These are phyloP conservation scores for Achlya hypogyna DNA, from an alignment of 352 stramenopile genomes.

Conservation along the genomic window DNA sequence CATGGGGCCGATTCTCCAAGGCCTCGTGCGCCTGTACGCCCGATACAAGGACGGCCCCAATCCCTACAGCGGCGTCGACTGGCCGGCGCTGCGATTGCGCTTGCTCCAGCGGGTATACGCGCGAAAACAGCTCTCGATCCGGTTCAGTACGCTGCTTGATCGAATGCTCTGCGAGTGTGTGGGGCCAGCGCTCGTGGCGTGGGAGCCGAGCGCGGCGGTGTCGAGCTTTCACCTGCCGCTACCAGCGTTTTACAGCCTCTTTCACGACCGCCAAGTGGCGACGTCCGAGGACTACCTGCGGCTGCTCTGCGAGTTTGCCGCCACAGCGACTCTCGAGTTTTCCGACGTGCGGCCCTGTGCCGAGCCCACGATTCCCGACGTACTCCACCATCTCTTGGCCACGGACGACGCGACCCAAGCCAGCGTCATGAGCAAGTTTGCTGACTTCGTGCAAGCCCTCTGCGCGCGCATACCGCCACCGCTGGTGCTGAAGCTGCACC, in stretches of 20 bases:
- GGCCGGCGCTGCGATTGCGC: no score
- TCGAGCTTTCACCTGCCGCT: constrained; percentile 11
- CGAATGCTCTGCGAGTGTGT: neutral
- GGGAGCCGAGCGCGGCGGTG: neutral
- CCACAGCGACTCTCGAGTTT: neutral
- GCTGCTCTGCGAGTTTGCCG: neutral
- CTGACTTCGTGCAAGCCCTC: neutral
- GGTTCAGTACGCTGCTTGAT: neutral
- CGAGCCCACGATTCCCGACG: neutral
- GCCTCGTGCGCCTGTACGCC: neutral
- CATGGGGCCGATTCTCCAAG: neutral
- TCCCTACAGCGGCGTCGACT: neutral
- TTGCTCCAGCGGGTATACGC: neutral
- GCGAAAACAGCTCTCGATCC: neutral
- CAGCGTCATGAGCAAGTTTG: neutral
- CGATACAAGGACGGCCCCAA: neutral
- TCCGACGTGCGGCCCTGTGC: neutral
- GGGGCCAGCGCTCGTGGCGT: neutral
- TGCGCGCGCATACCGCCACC: neutral
- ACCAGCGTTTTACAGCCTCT: neutral
- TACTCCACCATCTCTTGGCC: neutral
- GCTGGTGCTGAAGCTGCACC: constrained; percentile 9
- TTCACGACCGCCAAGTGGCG: constrained; percentile 8
- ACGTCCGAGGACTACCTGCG: constrained; percentile 5
- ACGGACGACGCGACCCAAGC: neutral